phyloP scores from a whole-genome alignment of 495 filamentous ascomycete species.

The Xylona heveae region DNA sequence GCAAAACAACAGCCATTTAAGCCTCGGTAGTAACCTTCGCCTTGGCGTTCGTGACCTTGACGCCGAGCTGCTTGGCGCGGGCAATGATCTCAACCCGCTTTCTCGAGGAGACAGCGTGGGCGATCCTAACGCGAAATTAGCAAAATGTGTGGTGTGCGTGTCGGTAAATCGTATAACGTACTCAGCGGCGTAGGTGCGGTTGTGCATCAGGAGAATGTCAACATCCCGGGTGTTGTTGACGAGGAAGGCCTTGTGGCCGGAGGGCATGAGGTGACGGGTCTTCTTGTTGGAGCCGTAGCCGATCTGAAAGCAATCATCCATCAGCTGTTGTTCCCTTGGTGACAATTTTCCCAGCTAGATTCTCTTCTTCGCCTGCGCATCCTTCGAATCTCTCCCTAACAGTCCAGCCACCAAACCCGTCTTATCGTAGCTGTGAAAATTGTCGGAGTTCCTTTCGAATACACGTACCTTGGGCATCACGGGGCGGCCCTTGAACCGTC shows the following conservation, averaged over 20 bases:
- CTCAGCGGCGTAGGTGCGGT: constrained; percentile 96
- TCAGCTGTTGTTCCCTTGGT: constrained; percentile 5
- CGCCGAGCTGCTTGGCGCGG: constrained; percentile 87
- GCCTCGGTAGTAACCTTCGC: constrained; percentile 94
- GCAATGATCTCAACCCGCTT: constrained; percentile 95
- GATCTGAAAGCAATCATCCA: constrained; percentile 35
- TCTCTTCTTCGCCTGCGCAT: not conserved
- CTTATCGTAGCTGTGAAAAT: constrained; percentile 1
- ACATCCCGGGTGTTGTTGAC: constrained; percentile 90
- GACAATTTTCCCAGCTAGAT: constrained; percentile 4
- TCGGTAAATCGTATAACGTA: constrained; percentile 27
- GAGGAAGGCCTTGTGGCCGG: constrained; percentile 98
- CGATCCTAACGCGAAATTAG: constrained; percentile 43
- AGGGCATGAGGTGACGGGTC: constrained; percentile 95
- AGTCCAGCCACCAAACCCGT: not conserved
- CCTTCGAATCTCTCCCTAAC: not conserved
- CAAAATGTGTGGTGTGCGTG: not conserved
- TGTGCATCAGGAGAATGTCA: constrained; percentile 98
- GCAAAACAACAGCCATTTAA: constrained; percentile 28
- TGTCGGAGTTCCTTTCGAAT: not conserved
- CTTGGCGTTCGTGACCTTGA: constrained; percentile 99
- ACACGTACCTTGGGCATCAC: constrained; percentile 91
- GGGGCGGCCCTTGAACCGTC: constrained; percentile 84
- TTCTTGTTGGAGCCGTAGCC: constrained; percentile 97
- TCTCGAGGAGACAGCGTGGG: constrained; percentile 87